A percentile compares a stretch with the other conserved stretches of the same genome.
Evolutionary conservation across 2,329 filamentous ascomycete genomes (phyloP).

Genomic region (Aspergillus quadricinctus): DNA sequence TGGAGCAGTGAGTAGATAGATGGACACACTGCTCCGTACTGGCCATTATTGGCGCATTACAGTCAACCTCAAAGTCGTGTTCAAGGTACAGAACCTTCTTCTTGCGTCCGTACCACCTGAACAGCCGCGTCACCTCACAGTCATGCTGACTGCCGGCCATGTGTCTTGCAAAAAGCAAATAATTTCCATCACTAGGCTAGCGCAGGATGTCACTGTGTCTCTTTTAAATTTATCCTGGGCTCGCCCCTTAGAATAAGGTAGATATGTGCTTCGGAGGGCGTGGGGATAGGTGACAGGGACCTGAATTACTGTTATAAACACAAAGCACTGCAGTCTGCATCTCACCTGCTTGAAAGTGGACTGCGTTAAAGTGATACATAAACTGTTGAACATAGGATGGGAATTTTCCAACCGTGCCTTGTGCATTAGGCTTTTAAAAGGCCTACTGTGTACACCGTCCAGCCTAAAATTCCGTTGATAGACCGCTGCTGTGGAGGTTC

Average conservation of each 20-base stretch:
- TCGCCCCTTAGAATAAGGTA: background rate
- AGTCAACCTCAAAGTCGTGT: background rate
- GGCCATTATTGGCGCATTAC: background rate
- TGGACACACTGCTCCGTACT: no score
- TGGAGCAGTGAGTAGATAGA: background rate
- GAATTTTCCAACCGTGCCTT: background rate
- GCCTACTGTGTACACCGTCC: background rate
- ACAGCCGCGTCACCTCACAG: background rate
- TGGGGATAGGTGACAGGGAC: background rate
- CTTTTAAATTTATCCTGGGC: background rate
- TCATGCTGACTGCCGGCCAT: background rate
- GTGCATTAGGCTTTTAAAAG: background rate
- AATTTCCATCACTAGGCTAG: background rate
- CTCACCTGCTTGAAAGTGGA: background rate
- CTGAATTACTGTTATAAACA: background rate
- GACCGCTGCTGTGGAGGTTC: no score
- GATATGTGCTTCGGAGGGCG: no score
- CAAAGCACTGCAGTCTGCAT: background rate
- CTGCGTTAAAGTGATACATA: background rate
- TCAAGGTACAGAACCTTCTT: background rate
- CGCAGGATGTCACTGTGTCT: background rate
- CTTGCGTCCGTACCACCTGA: background rate
- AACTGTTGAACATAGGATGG: background rate
- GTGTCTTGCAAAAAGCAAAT: background rate
- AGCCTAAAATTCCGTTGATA: background rate